These are phyloP conservation scores for Phytophthora rubi DNA, from an alignment of 352 stramenopile species.

Conservation along the genomic window DNA sequence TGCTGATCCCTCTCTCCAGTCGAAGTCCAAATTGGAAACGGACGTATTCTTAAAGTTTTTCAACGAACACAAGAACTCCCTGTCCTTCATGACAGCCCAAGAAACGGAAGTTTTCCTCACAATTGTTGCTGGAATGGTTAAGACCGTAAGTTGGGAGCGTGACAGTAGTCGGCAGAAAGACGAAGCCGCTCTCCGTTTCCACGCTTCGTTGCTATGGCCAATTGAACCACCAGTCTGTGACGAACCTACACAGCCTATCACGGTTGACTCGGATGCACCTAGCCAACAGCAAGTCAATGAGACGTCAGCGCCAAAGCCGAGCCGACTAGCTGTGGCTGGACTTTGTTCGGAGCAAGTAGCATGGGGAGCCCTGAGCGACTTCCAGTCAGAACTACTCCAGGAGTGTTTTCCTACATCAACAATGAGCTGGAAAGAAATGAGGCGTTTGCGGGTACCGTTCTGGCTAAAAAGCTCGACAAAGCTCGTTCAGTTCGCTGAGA, in stretches of 20 bases:
- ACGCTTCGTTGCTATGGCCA: slow-evolving; percentile 74
- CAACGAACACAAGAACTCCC: slow-evolving; percentile 49
- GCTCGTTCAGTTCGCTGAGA: slow-evolving; percentile 67
- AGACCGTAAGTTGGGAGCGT: slow-evolving; percentile 68
- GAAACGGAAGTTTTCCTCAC: slow-evolving; percentile 57
- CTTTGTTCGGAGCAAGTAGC: slow-evolving; percentile 84
- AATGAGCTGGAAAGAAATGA: slow-evolving; percentile 77
- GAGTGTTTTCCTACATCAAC: slow-evolving; percentile 60
- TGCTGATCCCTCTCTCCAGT: slow-evolving; percentile 5
- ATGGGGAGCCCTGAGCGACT: slow-evolving; percentile 74
- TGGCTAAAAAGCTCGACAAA: slow-evolving; percentile 73
- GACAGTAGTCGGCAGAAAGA: slow-evolving; percentile 66
- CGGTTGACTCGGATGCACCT: not conserved
- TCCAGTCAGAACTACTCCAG: slow-evolving; percentile 70
- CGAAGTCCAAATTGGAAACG: slow-evolving; percentile 47
- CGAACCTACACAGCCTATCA: not conserved
- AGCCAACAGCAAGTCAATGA: slow-evolving; percentile 14
- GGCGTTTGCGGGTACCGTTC: slow-evolving; percentile 71
- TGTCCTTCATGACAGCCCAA: slow-evolving; percentile 57
- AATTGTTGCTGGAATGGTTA: slow-evolving; percentile 57
- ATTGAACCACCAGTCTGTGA: slow-evolving; percentile 26
- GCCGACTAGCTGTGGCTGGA: slow-evolving; percentile 22
- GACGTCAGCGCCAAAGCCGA: not conserved
- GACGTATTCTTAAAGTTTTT: slow-evolving; percentile 61
- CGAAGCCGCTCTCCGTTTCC: slow-evolving; percentile 73